Conservation (phyloP, 306 rosid genomes). For the Prosopis cineraria region DNA sequence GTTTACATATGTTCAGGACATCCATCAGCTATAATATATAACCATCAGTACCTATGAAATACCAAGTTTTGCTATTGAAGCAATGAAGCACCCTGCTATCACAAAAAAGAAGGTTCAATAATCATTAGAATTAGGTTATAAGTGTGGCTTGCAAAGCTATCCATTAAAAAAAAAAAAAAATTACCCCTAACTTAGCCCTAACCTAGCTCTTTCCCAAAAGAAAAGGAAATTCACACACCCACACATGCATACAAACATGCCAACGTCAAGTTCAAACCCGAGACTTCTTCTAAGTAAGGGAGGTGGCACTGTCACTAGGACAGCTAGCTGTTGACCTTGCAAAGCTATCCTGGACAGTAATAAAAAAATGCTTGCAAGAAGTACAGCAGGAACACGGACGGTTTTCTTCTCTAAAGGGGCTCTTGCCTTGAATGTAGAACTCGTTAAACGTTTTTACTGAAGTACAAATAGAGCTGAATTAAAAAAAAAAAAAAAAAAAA, state of each 20-base stretch:
- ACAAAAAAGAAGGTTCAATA: background rate
- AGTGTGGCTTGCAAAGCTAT: background rate
- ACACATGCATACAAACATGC: no score
- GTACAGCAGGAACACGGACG: background rate
- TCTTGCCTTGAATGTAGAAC: background rate
- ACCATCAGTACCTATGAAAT: background rate
- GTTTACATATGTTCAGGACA: slow-evolving; percentile 28
- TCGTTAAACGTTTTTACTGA: background rate
- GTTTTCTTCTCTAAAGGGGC: background rate
- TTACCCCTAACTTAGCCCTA: no score
- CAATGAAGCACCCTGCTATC: background rate
- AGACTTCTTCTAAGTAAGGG: no score
- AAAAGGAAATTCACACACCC: no score
- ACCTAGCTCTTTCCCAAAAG: no score
- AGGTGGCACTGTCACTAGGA: no score
- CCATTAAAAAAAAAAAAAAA: no score
- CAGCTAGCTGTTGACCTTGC: no score
- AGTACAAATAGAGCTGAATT: background rate
- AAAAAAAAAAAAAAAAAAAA: background rate
- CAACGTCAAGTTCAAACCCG: no score
- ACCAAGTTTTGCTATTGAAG: background rate
- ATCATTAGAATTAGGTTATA: background rate
- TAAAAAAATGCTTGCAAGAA: background rate
- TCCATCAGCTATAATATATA: slow-evolving; percentile 18
- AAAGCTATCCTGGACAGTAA: background rate